These are phyloP conservation scores for Diaporthe destruens DNA, from an alignment of 2,329 filamentous ascomycete genomes.

Conservation along the genomic window DNA sequence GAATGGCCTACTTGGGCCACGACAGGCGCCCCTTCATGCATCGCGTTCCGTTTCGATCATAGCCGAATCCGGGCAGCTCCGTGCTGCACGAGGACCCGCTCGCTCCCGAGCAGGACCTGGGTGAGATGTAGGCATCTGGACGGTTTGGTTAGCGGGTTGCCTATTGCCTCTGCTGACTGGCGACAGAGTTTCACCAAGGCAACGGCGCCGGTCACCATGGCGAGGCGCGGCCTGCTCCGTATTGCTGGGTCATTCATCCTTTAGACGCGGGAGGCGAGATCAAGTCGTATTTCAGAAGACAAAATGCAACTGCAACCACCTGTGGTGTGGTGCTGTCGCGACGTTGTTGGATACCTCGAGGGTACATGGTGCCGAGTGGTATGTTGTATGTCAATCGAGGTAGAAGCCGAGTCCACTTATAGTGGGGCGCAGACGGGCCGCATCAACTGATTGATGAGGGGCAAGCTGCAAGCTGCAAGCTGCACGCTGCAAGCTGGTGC, in stretches of 20 bases:
- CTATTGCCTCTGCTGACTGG: neutral
- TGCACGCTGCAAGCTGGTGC: no score
- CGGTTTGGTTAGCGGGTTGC: neutral
- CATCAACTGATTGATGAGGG: conserved; percentile 26
- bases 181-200: neutral
- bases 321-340: conserved; percentile 10
- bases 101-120: neutral
- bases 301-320: neutral
- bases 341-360: conserved; percentile 2
- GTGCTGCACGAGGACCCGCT: neutral
- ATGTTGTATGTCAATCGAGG: neutral
- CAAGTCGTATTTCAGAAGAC: neutral
- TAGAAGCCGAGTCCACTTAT: neutral
- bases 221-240: neutral
- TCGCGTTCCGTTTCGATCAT: conserved; percentile 11
- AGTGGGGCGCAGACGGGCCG: conserved; percentile 1
- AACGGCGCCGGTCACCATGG: neutral
- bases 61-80: conserved; percentile 4
- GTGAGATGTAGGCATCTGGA: neutral
- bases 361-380: neutral
- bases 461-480: neutral
- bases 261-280: neutral
- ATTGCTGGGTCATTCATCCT: no score
- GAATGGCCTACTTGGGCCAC: conserved; percentile 15
- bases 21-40: conserved; percentile 26